Conservation (phyloP, 768 basidiomycete species). For the Trametopsis cervina region DNA sequence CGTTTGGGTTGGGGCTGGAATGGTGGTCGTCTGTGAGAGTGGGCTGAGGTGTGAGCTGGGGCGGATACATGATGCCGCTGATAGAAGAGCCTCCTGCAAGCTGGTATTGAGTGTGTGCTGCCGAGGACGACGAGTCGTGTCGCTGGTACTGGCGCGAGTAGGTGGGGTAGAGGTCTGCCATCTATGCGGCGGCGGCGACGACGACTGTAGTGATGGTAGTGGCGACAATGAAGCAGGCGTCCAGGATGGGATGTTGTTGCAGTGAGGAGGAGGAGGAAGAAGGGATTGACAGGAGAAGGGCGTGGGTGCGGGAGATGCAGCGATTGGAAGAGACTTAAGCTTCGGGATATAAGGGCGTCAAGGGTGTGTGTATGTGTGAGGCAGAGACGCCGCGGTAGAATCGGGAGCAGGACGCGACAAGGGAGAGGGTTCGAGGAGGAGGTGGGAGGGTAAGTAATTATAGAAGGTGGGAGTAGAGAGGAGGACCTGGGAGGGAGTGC, state of each 20-base stretch:
- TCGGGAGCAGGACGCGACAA: too few relatives aligned
- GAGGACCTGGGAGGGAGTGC: slow-evolving; percentile 6
- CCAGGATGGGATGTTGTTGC: slow-evolving; percentile 7
- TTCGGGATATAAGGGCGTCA: slow-evolving; percentile 12
- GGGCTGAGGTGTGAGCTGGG: slow-evolving; percentile 20
- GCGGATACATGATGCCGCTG: slow-evolving; percentile 21
- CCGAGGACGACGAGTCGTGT: too few relatives aligned
- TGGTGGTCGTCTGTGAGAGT: slow-evolving; percentile 15
- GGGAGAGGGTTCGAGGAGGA: too few relatives aligned
- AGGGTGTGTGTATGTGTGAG: slow-evolving; percentile 3
- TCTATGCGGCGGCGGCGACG: too few relatives aligned
- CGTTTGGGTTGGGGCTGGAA: slow-evolving; percentile 12
- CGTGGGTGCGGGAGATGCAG: slow-evolving; percentile 10
- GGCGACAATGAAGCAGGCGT: slow-evolving; percentile 10
- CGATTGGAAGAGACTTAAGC: slow-evolving; percentile 8
- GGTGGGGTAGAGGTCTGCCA: slow-evolving; percentile 42
- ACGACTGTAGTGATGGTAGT: slow-evolving; percentile 9
- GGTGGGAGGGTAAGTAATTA: slow-evolving; percentile 7
- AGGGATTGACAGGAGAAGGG: slow-evolving; percentile 15
- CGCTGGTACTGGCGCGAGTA: slow-evolving; percentile 39
- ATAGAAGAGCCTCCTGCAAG: slow-evolving; percentile 10
- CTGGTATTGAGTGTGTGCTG: slow-evolving; percentile 22
- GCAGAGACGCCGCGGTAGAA: too few relatives aligned
- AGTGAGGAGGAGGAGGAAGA: slow-evolving; percentile 12
- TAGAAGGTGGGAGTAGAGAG: not conserved